Evolutionary conservation across 2,329 filamentous ascomycete genomes (phyloP), one percentile per base, ranked within the genome.

Genomic region (Phoma sp.): DNA sequence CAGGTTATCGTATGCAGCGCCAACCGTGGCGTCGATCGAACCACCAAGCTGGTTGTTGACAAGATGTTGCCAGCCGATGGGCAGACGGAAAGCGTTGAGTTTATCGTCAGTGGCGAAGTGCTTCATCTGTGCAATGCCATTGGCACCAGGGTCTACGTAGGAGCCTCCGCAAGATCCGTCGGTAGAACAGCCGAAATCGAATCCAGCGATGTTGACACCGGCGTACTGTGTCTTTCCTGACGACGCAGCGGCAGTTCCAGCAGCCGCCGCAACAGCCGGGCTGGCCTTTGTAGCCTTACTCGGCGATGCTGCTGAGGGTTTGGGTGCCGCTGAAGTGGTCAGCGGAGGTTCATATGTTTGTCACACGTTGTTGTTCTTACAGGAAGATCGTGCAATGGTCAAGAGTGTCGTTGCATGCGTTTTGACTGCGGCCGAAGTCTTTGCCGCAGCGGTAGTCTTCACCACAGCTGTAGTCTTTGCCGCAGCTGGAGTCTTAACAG

Each of bases 1-100:
- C 8, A 88, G 73, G 24, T 78, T 74, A 63, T 88, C 80, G 63
- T 85, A 88, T 33, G 79, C 76, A 2, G 67, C 79, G 21, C 82
- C 69, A 52, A 84, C 84, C 12, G 64, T 70, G 13, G 72, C 43
- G 64, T 86, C 74, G 29, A 88, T 76, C 12, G 72, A 75, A 21
- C 77, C 80, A 24, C 82, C 82, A n/a, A 82, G 70, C 38, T 81
- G 72, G 59, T 80, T 78, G 61, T 82, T 81, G 52, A 82, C 75
- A n/a, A 88, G 78, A 61, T 80, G 87, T 62, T 88, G 85, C 85
- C 85, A 88, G 15, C 78, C 77, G 0, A 84, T 80, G 0, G 84
- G 83, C 8, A 88, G 75, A 33, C 84, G 81, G 70, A 86, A 82
- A 33, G 84, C 74, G 65, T 86, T 86, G 48, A 87, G 74, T 43